Evolutionary conservation across 2,329 filamentous ascomycete genomes (phyloP), one percentile per base, ranked within the genome.

Genomic region (Pseudogymnoascus sp.): DNA sequence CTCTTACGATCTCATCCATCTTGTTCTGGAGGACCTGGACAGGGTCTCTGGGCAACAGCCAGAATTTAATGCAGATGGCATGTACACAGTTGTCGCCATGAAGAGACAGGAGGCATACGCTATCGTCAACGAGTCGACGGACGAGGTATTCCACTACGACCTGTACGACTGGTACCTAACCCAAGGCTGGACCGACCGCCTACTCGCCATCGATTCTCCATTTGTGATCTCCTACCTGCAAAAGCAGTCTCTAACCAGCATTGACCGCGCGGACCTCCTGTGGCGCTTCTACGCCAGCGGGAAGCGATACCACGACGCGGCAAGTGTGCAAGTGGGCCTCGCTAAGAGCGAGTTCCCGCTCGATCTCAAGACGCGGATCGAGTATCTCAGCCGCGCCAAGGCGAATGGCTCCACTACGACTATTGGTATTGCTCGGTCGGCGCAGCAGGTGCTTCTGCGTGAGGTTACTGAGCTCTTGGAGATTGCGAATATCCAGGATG

Each of bases 91-190:
- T 11, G 84, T 90, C 18, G 86, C 87, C 1, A 93, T 87, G 57
- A 91, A 95, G 74, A 85, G 90, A 67, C 84, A 86, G 60, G 93
- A 99, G 77, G 93, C 95, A 0, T 96, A 97, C 75, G 85, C 87
- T 51, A 90, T 97, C 2, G 92, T 99, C 69, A 91, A 96, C 72
- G 84, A 83, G 64, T 96, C 93, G 0, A 84, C 88, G 12, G 95
- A 99, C 69, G 91, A 97, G 71, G 90, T 97, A 4, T 99, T 99
- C 78, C 89, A 97, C 74, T 96, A 91, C 66, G 91, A 91, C 70
- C 81, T 99, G n/a, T 99, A 97, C 73, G 93, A 97, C 71, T 99
- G 95, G 93, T 99, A 99, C 75, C 86, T 97, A 68, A 77, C 83
- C 62, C 87, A 93, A 73, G 88, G 89, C 16, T 93, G 90, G 86